Base-by-base conservation (phyloP, 164 flowering plant genomes). In the Vitis cinerea region DNA sequence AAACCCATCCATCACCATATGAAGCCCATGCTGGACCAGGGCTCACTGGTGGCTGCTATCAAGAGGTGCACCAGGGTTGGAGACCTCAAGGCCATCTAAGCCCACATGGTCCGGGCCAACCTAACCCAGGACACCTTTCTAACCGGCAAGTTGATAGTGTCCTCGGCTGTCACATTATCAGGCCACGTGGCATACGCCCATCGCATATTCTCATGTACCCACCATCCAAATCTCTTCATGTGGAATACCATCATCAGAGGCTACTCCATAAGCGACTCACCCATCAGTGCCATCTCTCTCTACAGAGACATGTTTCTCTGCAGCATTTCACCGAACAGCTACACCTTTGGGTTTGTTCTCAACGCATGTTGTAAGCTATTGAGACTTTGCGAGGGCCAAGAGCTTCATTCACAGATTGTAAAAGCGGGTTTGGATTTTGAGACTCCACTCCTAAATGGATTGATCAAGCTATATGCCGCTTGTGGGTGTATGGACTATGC, bases 161-260 rank as follows among this genome's bases (percentile, higher is more conserved):
- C 69, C 68, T 44, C 69, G 14, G 79, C 75, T 0, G 8, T 75
- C 58, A 29, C 75, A 14, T 49, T 68, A 10, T 3, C 69, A 8
- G 64, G 68, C 14, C 65, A 76, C 37, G 44, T 76, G 23, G 48
- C 54, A 50, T 72, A 76, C 23, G 68, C 75, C 49, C 75, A 68
- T 47, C 56, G 66, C 55, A 60, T 76, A 72, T 72, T 76, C 64
- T 71, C 75, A 1, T 19, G 30, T 17, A 59, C 64, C 10, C 75
- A 58, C 65, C 23, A 44, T 12, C 69, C 70, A 4, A 76, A 37
- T 23, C 52, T 59, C 61, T 76, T 76, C 69, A 23, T 68, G 66
- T 72, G 75, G 69, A 76, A 76, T 72, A 76, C 79, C 55, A 23
- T 76, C 50, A 71, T 76, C 64, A 67, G 72, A 19, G 79, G 79